Base-by-base conservation (phyloP, 2,329 filamentous ascomycete species). In the Arachnomyces sp. region DNA sequence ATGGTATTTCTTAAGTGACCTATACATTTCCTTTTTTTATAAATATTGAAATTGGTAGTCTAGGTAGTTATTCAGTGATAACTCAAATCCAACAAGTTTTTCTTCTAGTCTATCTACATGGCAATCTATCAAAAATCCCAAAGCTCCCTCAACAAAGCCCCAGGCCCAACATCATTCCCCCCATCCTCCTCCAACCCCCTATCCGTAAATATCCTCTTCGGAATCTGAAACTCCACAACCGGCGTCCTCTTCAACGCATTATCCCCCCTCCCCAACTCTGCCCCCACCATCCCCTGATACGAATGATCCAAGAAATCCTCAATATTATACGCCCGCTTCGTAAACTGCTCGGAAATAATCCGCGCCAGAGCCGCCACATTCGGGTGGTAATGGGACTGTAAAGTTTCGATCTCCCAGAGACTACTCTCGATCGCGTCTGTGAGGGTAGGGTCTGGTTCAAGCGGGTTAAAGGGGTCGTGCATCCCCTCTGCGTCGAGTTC, bases 231-330 rank as follows among this genome's bases (percentile, higher is more conserved):
- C 62, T 96, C 92, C 37, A 96, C 80, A 9, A 92, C 87, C 0
- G 90, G 89, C 4, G 78, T 71, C 61, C 90, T 95, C 67, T 84
- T 93, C 47, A 95, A 71, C 32, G 86, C 79, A 64, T 90, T 93
- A 44, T 75, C 72, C 12, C 36, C 36, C 28, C 47, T 47, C 0
- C 63, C 64, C 47, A 95, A 71, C 61, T 98, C 92, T 3, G 82
- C 82, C 45, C 92, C 86, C 32, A 96, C 66, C 59, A 98, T 78
- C 7, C 63, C 66, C 42, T 65, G 60, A 63, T 96, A 98, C 0
- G 86, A 90, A 61, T 96, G 88, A 57, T 98, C 92, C 35, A 96
- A 67, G 63, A 98, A 98, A 58, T 98, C 92, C 58, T 98, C 92
- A n/a, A 95, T 67, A 52, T 88, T 92, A 64, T 96, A 98, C 2